phyloP scores from a whole-genome alignment of 257 asterid genomes.

The Ophiorrhiza pumila region DNA sequence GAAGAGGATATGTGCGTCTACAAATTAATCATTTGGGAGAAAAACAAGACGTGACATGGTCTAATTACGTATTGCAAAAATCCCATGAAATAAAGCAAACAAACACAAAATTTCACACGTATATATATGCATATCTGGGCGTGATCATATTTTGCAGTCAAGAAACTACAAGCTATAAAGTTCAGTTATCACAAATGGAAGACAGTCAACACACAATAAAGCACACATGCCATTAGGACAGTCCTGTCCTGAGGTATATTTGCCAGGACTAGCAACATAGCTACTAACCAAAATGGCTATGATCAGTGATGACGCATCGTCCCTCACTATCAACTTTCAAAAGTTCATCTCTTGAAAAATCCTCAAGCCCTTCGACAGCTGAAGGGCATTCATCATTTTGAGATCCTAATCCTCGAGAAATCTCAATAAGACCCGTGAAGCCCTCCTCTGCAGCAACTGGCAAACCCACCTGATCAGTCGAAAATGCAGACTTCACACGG shows the following conservation, averaged over 20 bases:
- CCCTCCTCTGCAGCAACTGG: conserved; percentile 95
- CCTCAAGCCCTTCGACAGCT: conserved; percentile 50
- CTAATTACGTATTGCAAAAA: neutral
- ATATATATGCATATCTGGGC: too few relatives aligned
- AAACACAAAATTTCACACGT: neutral
- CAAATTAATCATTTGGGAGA: neutral
- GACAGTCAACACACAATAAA: neutral
- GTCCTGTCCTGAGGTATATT: neutral
- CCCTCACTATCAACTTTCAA: conserved; percentile 86
- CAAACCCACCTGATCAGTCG: conserved; percentile 68
- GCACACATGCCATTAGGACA: conserved; percentile 1
- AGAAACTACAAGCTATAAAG: neutral
- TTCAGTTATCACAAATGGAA: neutral
- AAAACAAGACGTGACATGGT: neutral
- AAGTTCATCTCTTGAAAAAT: conserved; percentile 66
- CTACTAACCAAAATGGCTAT: conserved; percentile 75
- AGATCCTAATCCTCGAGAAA: conserved; percentile 38
- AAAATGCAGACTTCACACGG: conserved; percentile 76
- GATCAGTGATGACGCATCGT: conserved; percentile 89
- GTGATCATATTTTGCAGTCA: too few relatives aligned
- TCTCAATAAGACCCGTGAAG: conserved; percentile 69
- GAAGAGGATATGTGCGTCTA: neutral
- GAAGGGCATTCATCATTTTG: conserved; percentile 42
- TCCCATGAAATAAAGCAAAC: neutral
- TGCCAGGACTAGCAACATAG: conserved; percentile 7